Conservation (phyloP, 139 green algal species). For the Coelastrella sp. region DNA sequence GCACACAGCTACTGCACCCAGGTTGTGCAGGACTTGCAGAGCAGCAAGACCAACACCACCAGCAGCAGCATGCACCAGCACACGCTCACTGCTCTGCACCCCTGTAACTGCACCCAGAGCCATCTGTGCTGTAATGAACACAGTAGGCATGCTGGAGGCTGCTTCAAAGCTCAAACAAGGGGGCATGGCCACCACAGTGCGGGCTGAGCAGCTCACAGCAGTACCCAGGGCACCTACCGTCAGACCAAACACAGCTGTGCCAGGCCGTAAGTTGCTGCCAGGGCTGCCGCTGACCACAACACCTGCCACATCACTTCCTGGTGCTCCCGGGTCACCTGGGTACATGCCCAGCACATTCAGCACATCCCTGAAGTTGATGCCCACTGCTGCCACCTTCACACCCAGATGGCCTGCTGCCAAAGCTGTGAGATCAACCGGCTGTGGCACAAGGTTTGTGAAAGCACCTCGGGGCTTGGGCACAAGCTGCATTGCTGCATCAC, state of each 20-base stretch:
- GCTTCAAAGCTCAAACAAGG: constrained; percentile 74
- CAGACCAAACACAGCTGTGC: constrained; percentile 88
- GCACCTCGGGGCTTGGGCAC: constrained; percentile 61
- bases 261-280: constrained; percentile 42
- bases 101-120: constrained; percentile 61
- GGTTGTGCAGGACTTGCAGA: constrained; percentile 66
- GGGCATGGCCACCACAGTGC: constrained; percentile 78
- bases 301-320: constrained; percentile 83
- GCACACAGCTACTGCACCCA: constrained; percentile 64
- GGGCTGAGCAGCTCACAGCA: not conserved
- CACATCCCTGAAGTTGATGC: constrained; percentile 91
- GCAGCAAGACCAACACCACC: constrained; percentile 79
- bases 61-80: constrained; percentile 74
- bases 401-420: constrained; percentile 55
- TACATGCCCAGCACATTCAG: constrained; percentile 84
- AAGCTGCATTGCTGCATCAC: constrained; percentile 31
- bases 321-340: constrained; percentile 86
- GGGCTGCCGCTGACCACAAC: constrained; percentile 69
- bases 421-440: constrained; percentile 34
- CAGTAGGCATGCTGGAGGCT: constrained; percentile 81
- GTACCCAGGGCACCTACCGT: constrained; percentile 82
- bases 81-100: constrained; percentile 51
- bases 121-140: constrained; percentile 85
- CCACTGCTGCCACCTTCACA: constrained; percentile 81
- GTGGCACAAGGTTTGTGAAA: constrained; percentile 63